Evolutionary conservation across 331 rosid genomes (phyloP).

Genomic region (Malus hybrid): DNA sequence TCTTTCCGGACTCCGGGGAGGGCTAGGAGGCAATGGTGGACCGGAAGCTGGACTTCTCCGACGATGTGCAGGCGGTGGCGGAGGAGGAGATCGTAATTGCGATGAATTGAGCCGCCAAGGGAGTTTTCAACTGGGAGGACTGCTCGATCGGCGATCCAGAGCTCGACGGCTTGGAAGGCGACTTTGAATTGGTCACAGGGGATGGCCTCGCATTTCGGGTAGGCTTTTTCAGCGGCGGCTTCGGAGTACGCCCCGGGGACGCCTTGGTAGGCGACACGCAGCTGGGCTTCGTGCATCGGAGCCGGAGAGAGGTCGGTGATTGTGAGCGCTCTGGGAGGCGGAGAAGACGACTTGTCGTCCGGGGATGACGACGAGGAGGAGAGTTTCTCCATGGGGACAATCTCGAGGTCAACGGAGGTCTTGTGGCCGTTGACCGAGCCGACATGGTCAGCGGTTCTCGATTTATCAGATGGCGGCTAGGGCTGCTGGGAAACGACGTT

Average conservation of each 20-base stretch:
- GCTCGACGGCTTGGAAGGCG: slow-evolving; percentile 85
- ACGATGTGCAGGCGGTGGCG: slow-evolving; percentile 95
- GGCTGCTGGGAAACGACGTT: slow-evolving; percentile 28
- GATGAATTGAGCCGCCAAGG: slow-evolving; percentile 92
- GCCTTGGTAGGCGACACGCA: slow-evolving; percentile 87
- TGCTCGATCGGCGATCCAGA: slow-evolving; percentile 82
- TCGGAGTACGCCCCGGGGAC: slow-evolving; percentile 97
- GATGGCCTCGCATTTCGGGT: slow-evolving; percentile 81
- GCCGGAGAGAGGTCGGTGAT: slow-evolving; percentile 80
- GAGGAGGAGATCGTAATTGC: slow-evolving; percentile 88
- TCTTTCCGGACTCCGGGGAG: slow-evolving; percentile 72
- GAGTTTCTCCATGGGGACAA: slow-evolving; percentile 51
- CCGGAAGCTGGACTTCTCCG: slow-evolving; percentile 82
- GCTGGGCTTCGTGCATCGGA: slow-evolving; percentile 77
- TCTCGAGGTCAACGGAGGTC: slow-evolving; percentile 44
- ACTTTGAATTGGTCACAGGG: slow-evolving; percentile 95
- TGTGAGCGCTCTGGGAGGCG: slow-evolving; percentile 70
- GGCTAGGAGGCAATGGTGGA: slow-evolving; percentile 90
- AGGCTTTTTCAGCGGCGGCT: slow-evolving; percentile 89
- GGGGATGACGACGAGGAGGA: neutral
- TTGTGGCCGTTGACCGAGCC: slow-evolving; percentile 69
- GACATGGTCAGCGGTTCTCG: slow-evolving; percentile 23
- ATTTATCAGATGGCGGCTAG: slow-evolving; percentile 20
- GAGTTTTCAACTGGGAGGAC: slow-evolving; percentile 85
- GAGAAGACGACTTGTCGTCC: slow-evolving; percentile 22